These are phyloP conservation scores for Penstemon barbatus DNA, from an alignment of 257 asterid genomes.

Conservation along the genomic window DNA sequence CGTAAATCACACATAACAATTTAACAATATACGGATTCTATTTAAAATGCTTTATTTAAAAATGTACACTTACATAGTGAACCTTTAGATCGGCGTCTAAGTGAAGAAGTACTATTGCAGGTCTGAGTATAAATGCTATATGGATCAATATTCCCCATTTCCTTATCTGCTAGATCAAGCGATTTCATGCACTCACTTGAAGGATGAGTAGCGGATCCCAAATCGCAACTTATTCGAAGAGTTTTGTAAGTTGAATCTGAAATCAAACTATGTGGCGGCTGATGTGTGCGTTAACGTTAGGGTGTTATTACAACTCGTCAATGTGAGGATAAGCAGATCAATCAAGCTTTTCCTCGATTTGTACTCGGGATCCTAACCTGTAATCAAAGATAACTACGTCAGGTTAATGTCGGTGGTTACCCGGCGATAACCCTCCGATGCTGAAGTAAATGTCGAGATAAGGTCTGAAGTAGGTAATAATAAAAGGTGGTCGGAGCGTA, in stretches of 20 bases:
- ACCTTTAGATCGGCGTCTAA: slow-evolving; percentile 63
- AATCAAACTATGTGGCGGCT: slow-evolving; percentile 90
- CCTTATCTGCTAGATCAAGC: slow-evolving; percentile 58
- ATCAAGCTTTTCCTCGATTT: no score
- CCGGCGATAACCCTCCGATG: no score
- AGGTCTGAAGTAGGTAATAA: no score
- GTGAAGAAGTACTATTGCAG: slow-evolving; percentile 60
- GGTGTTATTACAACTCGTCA: no score
- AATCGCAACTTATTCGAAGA: slow-evolving; percentile 57
- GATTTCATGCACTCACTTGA: slow-evolving; percentile 58
- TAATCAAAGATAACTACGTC: no score
- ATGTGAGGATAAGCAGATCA: no score
- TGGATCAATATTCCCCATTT: slow-evolving; percentile 84
- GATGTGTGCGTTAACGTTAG: no score
- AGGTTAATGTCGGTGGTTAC: no score
- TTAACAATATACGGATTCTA: not conserved
- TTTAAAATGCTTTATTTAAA: not conserved
- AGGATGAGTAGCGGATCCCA: slow-evolving; percentile 85
- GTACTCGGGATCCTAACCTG: no score
- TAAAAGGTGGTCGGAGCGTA: no score
- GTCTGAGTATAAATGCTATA: slow-evolving; percentile 86
- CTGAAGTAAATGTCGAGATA: no score
- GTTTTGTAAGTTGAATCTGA: slow-evolving; percentile 84
- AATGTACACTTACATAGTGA: slow-evolving; percentile 65
- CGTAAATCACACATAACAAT: not conserved